These are phyloP conservation scores for Geotrichum fermentans DNA, from an alignment of 1,139 yeast genomes.

Conservation along the genomic window DNA sequence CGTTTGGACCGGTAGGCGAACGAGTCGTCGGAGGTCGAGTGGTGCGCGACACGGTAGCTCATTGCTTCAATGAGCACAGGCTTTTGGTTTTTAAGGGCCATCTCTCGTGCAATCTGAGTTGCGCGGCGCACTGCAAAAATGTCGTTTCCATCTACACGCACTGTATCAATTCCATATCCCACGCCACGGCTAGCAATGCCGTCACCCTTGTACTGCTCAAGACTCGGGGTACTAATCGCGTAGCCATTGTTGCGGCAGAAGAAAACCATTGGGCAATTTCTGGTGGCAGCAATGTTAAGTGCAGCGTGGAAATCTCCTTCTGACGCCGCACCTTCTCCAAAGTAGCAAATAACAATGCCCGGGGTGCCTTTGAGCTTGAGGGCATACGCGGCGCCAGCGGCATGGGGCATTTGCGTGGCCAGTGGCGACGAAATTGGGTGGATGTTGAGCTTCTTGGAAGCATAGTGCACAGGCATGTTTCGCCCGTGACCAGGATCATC, in stretches of 20 bases:
- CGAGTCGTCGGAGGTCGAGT: conserved; percentile 39
- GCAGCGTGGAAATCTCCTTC: conserved; percentile 41
- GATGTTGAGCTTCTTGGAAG: conserved; percentile 31
- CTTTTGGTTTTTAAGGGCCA: conserved; percentile 33
- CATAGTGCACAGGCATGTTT: conserved; percentile 39
- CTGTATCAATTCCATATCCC: conserved; percentile 39
- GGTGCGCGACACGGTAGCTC: conserved; percentile 39
- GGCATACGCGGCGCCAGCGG: conserved; percentile 40
- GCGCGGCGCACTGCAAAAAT: conserved; percentile 36
- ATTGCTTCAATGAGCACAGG: conserved; percentile 39
- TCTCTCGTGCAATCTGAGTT: conserved; percentile 32
- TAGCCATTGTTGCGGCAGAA: conserved; percentile 40
- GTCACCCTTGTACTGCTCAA: conserved; percentile 39
- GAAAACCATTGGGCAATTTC: conserved; percentile 36
- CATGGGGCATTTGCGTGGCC: conserved; percentile 39
- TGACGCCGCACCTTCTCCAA: conserved; percentile 41
- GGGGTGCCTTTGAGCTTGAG: conserved; percentile 33
- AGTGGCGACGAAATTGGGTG: conserved; percentile 39
- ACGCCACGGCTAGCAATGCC: conserved; percentile 38
- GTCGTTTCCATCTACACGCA: conserved; percentile 39
- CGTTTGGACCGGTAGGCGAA: conserved; percentile 37
- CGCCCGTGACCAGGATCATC: conserved; percentile 36
- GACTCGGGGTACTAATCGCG: conserved; percentile 38
- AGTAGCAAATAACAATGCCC: conserved; percentile 34
- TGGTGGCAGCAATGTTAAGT: conserved; percentile 38